Percentiles rank a stretch among this genome's conserved stretches.
Conservation (phyloP, 306 rosid genomes). For the Boehmeria nivea region DNA sequence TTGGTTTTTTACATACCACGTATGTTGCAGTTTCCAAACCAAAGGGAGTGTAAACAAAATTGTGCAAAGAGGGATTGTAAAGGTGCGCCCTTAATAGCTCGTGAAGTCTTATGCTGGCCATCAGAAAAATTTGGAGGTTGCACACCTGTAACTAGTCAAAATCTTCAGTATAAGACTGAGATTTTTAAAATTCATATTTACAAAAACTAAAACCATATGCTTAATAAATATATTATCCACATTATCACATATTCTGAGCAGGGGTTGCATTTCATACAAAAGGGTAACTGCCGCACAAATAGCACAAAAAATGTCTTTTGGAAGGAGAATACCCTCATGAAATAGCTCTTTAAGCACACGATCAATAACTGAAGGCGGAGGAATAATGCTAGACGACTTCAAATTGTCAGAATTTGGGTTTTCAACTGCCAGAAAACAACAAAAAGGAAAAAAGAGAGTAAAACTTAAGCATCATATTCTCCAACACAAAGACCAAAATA, state of each 20-base stretch:
- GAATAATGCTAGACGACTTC: conserved; percentile 64
- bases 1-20: conserved; percentile 50
- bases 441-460: conserved; percentile 17
- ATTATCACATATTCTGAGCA: too few relatives aligned
- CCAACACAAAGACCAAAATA: conserved; percentile 25
- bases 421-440: conserved; percentile 58
- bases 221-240: too few relatives aligned
- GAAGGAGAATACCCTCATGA: conserved; percentile 56
- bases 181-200: conserved; percentile 6
- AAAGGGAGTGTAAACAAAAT: conserved; percentile 83
- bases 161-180: conserved; percentile 17
- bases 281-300: too few relatives aligned
- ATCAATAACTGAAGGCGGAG: conserved; percentile 86
- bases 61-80: conserved; percentile 75
- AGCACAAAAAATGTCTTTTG: background rate
- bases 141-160: conserved; percentile 38
- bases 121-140: conserved; percentile 36
- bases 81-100: conserved; percentile 81
- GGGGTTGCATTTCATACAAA: too few relatives aligned
- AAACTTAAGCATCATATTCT: conserved; percentile 17
- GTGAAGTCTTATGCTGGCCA: conserved; percentile 51
- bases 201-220: too few relatives aligned
- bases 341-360: conserved; percentile 89
- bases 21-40: conserved; percentile 93
- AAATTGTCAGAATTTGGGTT: conserved; percentile 62